phyloP scores from a whole-genome alignment of 2,329 filamentous ascomycete genomes.

The Chaetomiaceae sp. region DNA sequence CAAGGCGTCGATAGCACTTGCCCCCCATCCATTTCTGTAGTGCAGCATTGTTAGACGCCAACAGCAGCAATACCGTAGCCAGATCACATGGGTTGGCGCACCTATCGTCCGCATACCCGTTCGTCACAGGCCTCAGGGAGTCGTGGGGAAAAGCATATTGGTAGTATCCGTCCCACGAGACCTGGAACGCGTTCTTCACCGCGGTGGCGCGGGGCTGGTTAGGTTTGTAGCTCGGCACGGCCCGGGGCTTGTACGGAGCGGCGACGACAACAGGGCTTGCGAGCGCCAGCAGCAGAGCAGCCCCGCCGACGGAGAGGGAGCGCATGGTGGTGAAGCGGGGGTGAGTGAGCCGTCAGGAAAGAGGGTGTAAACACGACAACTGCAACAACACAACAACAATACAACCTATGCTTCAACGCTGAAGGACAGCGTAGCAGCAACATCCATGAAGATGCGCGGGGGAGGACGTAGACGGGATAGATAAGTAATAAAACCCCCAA shows the following conservation, averaged over 20 bases:
- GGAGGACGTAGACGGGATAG: too few species aligned
- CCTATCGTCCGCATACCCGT: conserved; percentile 63
- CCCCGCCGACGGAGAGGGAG: neutral
- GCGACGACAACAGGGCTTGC: conserved; percentile 15
- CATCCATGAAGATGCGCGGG: too few species aligned
- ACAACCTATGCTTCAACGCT: too few species aligned
- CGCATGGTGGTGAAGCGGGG: conserved; percentile 12
- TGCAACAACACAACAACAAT: neutral
- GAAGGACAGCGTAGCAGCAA: too few species aligned
- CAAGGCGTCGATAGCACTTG: conserved; percentile 73
- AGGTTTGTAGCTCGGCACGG: conserved; percentile 19
- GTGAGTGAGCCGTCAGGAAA: too few species aligned
- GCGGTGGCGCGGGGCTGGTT: conserved; percentile 46
- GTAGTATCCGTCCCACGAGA: conserved; percentile 68
- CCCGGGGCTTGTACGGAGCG: neutral
- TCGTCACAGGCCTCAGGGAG: conserved; percentile 63
- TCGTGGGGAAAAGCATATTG: conserved; percentile 72
- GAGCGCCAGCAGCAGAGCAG: conserved; percentile 10
- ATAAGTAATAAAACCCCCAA: too few species aligned
- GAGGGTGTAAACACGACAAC: neutral
- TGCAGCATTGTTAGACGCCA: neutral
- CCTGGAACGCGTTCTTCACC: conserved; percentile 62
- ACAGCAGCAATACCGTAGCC: neutral
- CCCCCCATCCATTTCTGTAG: conserved; percentile 73
- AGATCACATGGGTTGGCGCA: too few species aligned